Base-by-base conservation (phyloP, 306 rosid genomes). In the Cicer bijugum region DNA sequence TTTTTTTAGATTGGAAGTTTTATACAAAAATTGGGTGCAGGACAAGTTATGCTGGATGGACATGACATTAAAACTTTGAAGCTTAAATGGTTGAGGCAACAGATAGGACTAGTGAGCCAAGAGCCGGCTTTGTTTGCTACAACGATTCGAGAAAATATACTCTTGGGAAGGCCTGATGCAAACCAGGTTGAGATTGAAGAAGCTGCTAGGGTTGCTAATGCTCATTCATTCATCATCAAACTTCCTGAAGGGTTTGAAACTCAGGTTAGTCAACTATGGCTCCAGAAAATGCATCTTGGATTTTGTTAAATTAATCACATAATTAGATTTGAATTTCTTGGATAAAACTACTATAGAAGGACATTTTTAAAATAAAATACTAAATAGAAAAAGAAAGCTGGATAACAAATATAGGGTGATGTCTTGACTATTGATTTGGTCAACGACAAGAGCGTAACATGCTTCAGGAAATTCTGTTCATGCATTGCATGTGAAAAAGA, bases 71-170 rank as follows among this genome's bases (percentile, higher is more conserved):
- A 94, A 86, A 85, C 87, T 1, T 81, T 94, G 72, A 91, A 89
- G 81, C 89, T 94, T 75, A 89, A 79, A 81, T 94, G 98, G 97
- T 63, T 94, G 77, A 91, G 98, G 74, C 98, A 91, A 79, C 98
- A 94, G 74, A 94, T 94, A 77, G 98, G 98, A 58, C 84, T 94
- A 46, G 98, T 94, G 83, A 94, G 98, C 74, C 98, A 94, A 87
- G 98, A 94, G 74, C 98, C 98, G 19, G 97, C 98, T 59, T 84
- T 94, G 46, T 94, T 94, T 80, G 98, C 98, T 17, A 94, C 98
- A 73, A 87, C 98, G 74, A 94, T 94, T 12, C 78, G 85, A 48
- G 98, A 94, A 76, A 94, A 94, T 75, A 94, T 94, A 78, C 87
- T 91, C 11, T 85, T 94, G 88, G 97, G 98, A 3, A 84, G 98